Evolutionary conservation across 2,329 filamentous ascomycete genomes (phyloP).

Genomic region (Arachnomyces sp.): DNA sequence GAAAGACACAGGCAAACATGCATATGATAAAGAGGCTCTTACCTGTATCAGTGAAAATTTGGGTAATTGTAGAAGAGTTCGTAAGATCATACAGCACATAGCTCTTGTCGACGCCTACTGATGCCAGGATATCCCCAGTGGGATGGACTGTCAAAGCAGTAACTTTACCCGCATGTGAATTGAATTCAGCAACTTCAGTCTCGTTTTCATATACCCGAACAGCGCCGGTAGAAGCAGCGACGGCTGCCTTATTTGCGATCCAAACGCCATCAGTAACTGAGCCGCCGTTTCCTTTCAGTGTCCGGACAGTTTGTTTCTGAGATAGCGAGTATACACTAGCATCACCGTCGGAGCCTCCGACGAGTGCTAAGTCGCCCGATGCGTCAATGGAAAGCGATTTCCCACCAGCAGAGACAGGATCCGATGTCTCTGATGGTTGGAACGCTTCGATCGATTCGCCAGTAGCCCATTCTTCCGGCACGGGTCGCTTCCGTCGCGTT

Average conservation of each 20-base stretch:
- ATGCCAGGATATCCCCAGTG: slow-evolving; percentile 72
- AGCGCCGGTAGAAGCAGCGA: slow-evolving; percentile 66
- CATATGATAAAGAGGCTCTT: slow-evolving; percentile 33
- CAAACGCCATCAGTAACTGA: slow-evolving; percentile 59
- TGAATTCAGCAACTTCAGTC: slow-evolving; percentile 59
- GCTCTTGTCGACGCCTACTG: slow-evolving; percentile 84
- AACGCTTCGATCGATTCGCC: slow-evolving; percentile 61
- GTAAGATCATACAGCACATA: slow-evolving; percentile 81
- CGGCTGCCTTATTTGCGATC: slow-evolving; percentile 58
- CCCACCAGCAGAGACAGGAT: slow-evolving; percentile 54
- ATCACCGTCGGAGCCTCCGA: slow-evolving; percentile 67
- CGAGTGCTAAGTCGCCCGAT: slow-evolving; percentile 58
- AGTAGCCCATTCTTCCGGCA: slow-evolving; percentile 79
- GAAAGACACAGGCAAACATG: slow-evolving; percentile 10
- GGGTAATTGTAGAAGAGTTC: slow-evolving; percentile 60
- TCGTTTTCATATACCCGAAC: slow-evolving; percentile 75
- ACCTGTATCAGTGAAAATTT: slow-evolving; percentile 75
- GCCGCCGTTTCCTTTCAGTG: slow-evolving; percentile 56
- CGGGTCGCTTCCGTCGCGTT: slow-evolving; percentile 78
- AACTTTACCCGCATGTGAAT: slow-evolving; percentile 74
- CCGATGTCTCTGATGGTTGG: slow-evolving; percentile 46
- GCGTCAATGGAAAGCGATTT: slow-evolving; percentile 52
- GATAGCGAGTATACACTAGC: slow-evolving; percentile 73
- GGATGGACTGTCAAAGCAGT: slow-evolving; percentile 76
- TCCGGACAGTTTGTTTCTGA: slow-evolving; percentile 65